These are phyloP conservation scores for Monosporascus sp. DNA, from an alignment of 2,329 filamentous ascomycete genomes.

Conservation along the genomic window DNA sequence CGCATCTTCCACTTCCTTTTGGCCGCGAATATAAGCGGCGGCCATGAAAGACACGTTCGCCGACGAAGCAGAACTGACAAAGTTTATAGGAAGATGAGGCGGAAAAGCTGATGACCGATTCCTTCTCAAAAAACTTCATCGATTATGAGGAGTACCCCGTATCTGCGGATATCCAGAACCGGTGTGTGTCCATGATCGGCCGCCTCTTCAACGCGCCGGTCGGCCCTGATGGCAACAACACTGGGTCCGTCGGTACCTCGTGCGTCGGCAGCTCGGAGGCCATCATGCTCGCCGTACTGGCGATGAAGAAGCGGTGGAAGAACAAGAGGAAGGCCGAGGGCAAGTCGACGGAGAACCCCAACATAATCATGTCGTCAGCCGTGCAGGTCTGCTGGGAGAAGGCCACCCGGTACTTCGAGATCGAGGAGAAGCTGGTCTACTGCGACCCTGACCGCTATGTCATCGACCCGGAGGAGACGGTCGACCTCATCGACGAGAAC, in stretches of 20 bases:
- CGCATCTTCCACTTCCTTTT: background rate
- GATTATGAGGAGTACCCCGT: conserved; percentile 83
- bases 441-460: conserved; percentile 58
- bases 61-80: conserved; percentile 5
- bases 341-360: conserved; percentile 74
- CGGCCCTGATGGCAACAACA: conserved; percentile 38
- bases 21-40: conserved; percentile 4
- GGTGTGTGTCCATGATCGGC: conserved; percentile 87
- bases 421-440: conserved; percentile 79
- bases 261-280: conserved; percentile 87
- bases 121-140: conserved; percentile 93
- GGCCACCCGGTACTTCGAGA: conserved; percentile 80
- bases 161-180: conserved; percentile 81
- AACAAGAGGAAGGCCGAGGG: conserved; percentile 78
- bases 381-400: conserved; percentile 99
- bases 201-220: conserved; percentile 78
- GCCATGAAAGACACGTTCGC: background rate
- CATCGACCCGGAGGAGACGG: conserved; percentile 58
- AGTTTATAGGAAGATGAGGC: conserved; percentile 74
- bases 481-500: conserved; percentile 59
- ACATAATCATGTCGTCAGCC: conserved; percentile 92
- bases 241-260: conserved; percentile 75
- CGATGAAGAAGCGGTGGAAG: conserved; percentile 95
- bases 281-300: conserved; percentile 76
- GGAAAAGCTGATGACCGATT: conserved; percentile 90